Evolutionary conservation across 2,329 filamentous ascomycete genomes (phyloP).

Genomic region (Pseudocercospora macadamiae): DNA sequence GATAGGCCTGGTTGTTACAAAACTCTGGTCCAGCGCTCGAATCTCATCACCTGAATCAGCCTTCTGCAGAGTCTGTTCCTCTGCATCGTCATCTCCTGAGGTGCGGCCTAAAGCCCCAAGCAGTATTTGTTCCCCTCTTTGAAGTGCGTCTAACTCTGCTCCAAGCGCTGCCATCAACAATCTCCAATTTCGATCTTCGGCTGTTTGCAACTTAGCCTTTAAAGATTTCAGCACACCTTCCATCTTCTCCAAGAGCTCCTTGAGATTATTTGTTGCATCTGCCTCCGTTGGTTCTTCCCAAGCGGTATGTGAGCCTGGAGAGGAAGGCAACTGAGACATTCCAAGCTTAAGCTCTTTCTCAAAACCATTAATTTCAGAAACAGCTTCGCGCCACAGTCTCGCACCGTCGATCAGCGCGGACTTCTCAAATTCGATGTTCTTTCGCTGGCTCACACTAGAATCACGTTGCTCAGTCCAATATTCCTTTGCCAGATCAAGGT

Average conservation of each 20-base stretch:
- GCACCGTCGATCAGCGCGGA: constrained; percentile 69
- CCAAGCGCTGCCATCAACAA: constrained; percentile 75
- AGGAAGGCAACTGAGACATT: constrained; percentile 47
- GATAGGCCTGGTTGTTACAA: constrained; percentile 35
- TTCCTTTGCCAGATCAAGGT: constrained; percentile 68
- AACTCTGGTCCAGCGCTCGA: constrained; percentile 38
- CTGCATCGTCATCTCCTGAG: constrained; percentile 8
- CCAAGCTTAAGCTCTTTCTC: constrained; percentile 64
- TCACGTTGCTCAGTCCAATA: constrained; percentile 70
- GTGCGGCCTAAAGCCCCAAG: constrained; percentile 38
- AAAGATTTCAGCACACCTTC: constrained; percentile 59
- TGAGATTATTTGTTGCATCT: constrained; percentile 16
- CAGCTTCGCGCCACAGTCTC: constrained; percentile 66
- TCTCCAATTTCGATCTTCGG: constrained; percentile 70
- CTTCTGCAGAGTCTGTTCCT: constrained; percentile 11
- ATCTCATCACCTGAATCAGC: constrained; percentile 33
- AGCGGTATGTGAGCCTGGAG: constrained; percentile 30
- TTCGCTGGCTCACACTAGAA: constrained; percentile 58
- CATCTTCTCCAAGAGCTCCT: constrained; percentile 57
- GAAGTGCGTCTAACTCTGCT: constrained; percentile 70
- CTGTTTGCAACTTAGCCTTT: constrained; percentile 56
- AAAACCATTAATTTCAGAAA: constrained; percentile 64
- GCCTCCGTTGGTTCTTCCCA: constrained; percentile 31
- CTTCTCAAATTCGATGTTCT: constrained; percentile 63
- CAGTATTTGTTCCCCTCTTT: constrained; percentile 63